A percentile compares a stretch with the other conserved stretches of the same genome.
phyloP scores from a whole-genome alignment of 495 filamentous ascomycete genomes.

The Lophium mytilinum region DNA sequence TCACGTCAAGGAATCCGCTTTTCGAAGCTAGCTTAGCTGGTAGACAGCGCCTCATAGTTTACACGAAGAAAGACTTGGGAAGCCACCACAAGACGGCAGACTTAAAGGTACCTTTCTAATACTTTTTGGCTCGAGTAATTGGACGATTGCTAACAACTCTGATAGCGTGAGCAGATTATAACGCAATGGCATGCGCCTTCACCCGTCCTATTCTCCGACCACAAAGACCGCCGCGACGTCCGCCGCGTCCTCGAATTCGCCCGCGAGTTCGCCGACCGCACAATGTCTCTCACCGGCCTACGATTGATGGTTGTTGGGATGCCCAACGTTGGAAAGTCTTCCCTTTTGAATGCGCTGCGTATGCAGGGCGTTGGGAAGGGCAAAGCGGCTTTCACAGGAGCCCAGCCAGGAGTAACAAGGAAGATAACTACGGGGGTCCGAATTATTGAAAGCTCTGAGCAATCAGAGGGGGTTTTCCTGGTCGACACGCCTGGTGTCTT shows the following conservation, averaged over 20 bases:
- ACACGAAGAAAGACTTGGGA: conserved; percentile 82
- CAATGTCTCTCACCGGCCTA: conserved; percentile 55
- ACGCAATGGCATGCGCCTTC: conserved; percentile 49
- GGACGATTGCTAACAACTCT: conserved; percentile 2
- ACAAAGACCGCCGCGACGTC: conserved; percentile 42
- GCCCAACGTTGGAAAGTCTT: conserved; percentile 93
- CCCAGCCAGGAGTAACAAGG: conserved; percentile 80
- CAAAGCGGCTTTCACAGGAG: conserved; percentile 76
- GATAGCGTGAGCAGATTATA: conserved; percentile 44
- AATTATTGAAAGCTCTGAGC: conserved; percentile 44
- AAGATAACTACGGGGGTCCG: conserved; percentile 78
- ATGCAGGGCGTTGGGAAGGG: conserved; percentile 55
- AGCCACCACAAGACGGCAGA: conserved; percentile 29
- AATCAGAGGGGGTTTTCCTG: conserved; percentile 47
- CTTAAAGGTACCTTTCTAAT: conserved; percentile 21
- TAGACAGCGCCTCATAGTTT: conserved; percentile 70
- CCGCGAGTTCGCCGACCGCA: conserved; percentile 38
- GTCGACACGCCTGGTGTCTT: conserved; percentile 82
- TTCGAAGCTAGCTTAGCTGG: conserved; percentile 70
- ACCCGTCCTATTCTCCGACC: conserved; percentile 57
- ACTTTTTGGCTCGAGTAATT: not conserved
- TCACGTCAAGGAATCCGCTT: conserved; percentile 83
- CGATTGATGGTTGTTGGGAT: conserved; percentile 87
- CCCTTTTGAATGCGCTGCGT: conserved; percentile 80
- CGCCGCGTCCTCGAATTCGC: conserved; percentile 50